Conservation (phyloP, 1,139 yeast genomes). For the Scheffersomyces insectosa region DNA sequence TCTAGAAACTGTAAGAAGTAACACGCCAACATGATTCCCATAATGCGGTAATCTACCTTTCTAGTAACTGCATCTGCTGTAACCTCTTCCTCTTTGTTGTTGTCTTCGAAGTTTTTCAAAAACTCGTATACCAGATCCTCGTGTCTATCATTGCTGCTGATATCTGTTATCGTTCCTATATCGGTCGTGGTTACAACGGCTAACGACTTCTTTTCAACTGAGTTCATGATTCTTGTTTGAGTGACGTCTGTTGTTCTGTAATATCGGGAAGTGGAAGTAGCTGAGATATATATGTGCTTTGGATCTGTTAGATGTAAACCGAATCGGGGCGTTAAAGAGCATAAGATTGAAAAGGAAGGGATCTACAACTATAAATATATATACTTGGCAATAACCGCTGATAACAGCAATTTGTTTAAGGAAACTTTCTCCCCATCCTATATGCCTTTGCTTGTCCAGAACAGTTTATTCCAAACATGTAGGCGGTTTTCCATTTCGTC, state of each 20-base stretch:
- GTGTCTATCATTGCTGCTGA: not conserved
- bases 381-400: not conserved
- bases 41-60: not conserved
- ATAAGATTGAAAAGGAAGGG: not conserved
- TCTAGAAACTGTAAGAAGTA: slow-evolving; percentile 10
- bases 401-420: not conserved
- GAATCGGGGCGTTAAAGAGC: not conserved
- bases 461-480: not conserved
- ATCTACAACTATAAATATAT: not conserved
- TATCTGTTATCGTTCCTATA: not conserved
- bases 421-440: not conserved
- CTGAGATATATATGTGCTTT: not conserved
- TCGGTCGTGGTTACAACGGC: not conserved
- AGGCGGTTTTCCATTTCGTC: not conserved
- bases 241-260: not conserved
- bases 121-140: not conserved
- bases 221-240: not conserved
- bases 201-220: not conserved
- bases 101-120: not conserved
- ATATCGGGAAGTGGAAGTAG: not conserved
- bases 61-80: not conserved
- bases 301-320: not conserved
- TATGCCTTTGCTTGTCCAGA: not conserved
- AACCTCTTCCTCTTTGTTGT: not conserved
- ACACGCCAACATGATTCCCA: slow-evolving; percentile 1